phyloP scores from a whole-genome alignment of 2,329 filamentous ascomycete species.

The Aspergillus texensis region DNA sequence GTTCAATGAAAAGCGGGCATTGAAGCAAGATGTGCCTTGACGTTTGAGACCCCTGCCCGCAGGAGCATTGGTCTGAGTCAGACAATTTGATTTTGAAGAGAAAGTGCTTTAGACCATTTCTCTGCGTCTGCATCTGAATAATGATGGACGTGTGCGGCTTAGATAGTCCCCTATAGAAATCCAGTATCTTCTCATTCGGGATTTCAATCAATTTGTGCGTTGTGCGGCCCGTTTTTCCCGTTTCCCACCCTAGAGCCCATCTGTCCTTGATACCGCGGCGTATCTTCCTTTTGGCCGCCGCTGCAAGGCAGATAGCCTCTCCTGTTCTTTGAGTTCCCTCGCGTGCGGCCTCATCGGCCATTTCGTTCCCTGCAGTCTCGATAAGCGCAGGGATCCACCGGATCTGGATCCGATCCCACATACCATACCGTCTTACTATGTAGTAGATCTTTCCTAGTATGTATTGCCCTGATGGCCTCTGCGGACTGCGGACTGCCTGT shows the following conservation, averaged over 20 bases:
- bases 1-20: accelerated
- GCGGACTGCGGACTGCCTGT: neutral
- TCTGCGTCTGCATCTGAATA: no score
- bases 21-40: accelerated
- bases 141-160: no score
- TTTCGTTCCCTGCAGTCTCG: neutral
- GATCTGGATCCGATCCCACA: neutral
- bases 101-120: neutral
- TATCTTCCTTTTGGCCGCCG: no score
- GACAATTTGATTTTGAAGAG: neutral
- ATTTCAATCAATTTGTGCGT: no score
- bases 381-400: neutral
- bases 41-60: neutral
- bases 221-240: no score
- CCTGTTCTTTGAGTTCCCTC: no score
- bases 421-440: accelerated
- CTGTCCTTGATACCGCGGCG: no score
- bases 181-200: no score
- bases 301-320: no score
- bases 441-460: neutral
- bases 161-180: no score
- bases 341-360: no score
- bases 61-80: neutral
- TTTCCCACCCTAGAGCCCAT: no score
- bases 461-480: neutral